A percentile compares a stretch with the other conserved stretches of the same genome.
These are phyloP conservation scores for Stygiomarasmius scandens DNA, from an alignment of 1,284 basidiomycete species.

Conservation along the genomic window DNA sequence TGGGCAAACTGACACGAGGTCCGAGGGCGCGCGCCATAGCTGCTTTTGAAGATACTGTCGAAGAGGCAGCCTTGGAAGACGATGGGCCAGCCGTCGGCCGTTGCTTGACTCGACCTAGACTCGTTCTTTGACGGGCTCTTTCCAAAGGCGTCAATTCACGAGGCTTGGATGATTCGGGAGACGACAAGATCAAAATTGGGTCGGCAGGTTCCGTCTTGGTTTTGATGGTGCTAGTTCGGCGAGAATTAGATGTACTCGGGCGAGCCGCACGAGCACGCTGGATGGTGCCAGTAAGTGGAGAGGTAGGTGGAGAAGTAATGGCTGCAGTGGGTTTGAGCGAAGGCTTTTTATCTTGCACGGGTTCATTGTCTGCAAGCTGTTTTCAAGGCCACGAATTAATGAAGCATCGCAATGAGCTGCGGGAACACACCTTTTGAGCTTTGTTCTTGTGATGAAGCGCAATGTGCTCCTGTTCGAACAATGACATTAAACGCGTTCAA, in stretches of 20 bases:
- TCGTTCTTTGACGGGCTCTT: background rate
- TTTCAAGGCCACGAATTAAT: too few relatives aligned
- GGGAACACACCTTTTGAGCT: background rate
- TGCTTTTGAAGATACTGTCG: background rate
- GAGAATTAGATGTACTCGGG: background rate
- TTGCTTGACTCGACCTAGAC: background rate
- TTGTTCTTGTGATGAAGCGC: background rate
- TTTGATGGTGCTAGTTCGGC: background rate
- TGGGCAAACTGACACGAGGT: too few relatives aligned
- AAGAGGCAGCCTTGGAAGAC: background rate
- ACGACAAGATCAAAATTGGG: background rate
- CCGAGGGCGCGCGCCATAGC: background rate
- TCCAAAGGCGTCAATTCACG: background rate
- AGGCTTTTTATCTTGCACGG: background rate
- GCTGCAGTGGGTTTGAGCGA: background rate
- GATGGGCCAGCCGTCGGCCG: background rate
- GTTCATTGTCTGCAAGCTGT: background rate
- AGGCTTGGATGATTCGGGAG: background rate
- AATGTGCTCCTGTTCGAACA: slow-evolving; percentile 1
- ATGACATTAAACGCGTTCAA: background rate
- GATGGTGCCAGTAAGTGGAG: background rate
- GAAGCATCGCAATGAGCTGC: too few relatives aligned
- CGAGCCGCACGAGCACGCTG: background rate
- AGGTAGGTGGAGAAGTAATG: background rate
- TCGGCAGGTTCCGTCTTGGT: background rate